A percentile compares a stretch with the other conserved stretches of the same genome.
Evolutionary conservation across 2,329 filamentous ascomycete species (phyloP).

Genomic region (Stachybotrys chartarum): DNA sequence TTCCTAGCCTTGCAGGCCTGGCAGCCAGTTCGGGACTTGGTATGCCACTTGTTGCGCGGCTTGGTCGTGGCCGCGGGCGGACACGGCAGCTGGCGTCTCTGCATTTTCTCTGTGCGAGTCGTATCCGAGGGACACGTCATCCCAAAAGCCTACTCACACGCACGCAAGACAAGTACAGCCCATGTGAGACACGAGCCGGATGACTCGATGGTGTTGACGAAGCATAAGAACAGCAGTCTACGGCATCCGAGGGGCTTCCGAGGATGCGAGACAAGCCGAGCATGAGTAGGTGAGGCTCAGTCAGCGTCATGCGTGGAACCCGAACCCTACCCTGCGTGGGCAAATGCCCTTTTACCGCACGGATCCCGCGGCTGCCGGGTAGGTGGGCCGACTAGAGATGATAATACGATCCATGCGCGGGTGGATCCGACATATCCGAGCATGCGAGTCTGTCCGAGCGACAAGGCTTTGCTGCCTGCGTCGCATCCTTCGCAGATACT

Average conservation of each 20-base stretch:
- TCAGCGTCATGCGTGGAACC: too few species aligned
- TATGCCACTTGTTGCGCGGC: conserved; percentile 1
- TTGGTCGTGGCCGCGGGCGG: neutral
- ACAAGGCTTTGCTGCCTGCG: neutral
- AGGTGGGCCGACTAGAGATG: too few species aligned
- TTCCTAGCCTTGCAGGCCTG: conserved; percentile 11
- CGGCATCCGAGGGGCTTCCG: neutral
- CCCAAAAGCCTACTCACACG: neutral
- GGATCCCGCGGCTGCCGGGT: too few species aligned
- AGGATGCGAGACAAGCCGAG: neutral
- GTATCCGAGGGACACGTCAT: neutral
- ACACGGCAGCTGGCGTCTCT: neutral
- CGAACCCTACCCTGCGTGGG: too few species aligned
- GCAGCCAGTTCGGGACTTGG: conserved; percentile 10
- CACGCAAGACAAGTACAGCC: too few species aligned
- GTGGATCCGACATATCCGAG: neutral
- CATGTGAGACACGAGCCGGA: too few species aligned
- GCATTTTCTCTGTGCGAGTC: too few species aligned
- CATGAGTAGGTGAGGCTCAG: neutral
- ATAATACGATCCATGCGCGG: too few species aligned
- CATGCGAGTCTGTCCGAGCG: neutral
- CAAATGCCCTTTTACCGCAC: too few species aligned
- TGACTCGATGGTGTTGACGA: too few species aligned
- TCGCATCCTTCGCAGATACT: neutral
- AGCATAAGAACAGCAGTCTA: neutral